A percentile compares a stretch with the other conserved stretches of the same genome.
Evolutionary conservation across 1,284 basidiomycete species (phyloP).

Genomic region (Gymnopus androsaceus): DNA sequence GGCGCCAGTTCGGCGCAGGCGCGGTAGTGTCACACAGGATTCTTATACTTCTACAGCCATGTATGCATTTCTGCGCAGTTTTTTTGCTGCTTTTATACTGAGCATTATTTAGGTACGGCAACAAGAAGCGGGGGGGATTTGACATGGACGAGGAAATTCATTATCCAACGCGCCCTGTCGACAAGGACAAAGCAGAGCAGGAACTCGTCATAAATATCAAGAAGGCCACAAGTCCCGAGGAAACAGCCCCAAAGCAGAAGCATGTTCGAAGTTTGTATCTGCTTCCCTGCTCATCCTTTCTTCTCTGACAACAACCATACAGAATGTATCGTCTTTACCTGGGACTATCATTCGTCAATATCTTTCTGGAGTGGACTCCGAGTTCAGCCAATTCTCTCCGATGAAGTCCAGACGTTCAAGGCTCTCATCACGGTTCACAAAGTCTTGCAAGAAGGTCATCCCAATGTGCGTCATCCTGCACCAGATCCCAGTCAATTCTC

Average conservation of each 20-base stretch:
- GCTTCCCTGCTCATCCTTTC: neutral
- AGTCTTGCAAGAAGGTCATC: conserved; percentile 93
- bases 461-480: conserved; percentile 63
- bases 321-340: conserved; percentile 98
- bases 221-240: conserved; percentile 93
- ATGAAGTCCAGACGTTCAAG: conserved; percentile 97
- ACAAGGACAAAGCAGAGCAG: conserved; percentile 94
- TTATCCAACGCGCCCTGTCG: conserved; percentile 92
- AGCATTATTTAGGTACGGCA: conserved; percentile 33
- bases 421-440: conserved; percentile 95
- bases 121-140: conserved; percentile 48
- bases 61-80: conserved; percentile 1
- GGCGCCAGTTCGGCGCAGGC: neutral
- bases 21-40: neutral
- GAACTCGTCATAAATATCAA: conserved; percentile 94
- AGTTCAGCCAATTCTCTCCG: conserved; percentile 91
- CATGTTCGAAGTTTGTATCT: conserved; percentile 86
- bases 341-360: conserved; percentile 97
- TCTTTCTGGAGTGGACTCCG: conserved; percentile 95
- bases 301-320: conserved; percentile 10
- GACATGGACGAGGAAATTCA: conserved; percentile 81
- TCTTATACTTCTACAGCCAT: conserved; percentile 2
- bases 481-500: neutral
- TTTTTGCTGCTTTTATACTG: neutral
- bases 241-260: conserved; percentile 94